Conservation (phyloP, 2,329 filamentous ascomycete species). For the Monilinia aucupariae region DNA sequence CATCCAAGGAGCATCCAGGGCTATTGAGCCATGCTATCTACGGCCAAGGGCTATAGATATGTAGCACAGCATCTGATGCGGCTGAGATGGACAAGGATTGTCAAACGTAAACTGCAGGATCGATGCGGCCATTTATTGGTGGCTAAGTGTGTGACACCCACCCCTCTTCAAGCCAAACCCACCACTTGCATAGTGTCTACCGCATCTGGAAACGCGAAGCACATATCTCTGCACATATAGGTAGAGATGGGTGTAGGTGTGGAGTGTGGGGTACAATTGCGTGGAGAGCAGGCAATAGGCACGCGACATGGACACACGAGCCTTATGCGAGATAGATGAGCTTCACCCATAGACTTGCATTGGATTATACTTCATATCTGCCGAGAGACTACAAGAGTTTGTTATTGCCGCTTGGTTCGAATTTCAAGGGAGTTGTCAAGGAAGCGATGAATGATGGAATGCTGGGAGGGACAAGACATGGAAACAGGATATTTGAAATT, state of each 20-base stretch:
- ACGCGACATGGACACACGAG: background rate
- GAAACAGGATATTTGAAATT: background rate
- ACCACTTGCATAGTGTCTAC: background rate
- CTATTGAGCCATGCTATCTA: background rate
- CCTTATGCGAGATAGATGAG: background rate
- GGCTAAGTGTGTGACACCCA: background rate
- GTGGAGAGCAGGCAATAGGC: background rate
- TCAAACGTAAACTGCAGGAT: slow-evolving; percentile 2
- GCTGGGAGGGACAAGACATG: too few relatives aligned
- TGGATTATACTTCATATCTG: background rate
- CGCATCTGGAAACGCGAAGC: slow-evolving; percentile 3
- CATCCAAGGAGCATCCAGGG: background rate
- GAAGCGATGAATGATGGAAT: background rate
- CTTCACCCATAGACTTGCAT: background rate
- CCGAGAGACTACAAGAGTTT: background rate
- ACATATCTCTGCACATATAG: background rate
- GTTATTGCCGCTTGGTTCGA: too few relatives aligned
- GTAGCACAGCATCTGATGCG: background rate
- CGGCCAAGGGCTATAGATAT: too few relatives aligned
- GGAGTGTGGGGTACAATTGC: background rate
- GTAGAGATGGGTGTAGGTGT: background rate
- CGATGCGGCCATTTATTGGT: background rate
- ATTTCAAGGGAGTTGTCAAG: background rate
- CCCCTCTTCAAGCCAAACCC: too few relatives aligned
- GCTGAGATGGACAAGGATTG: background rate